These are phyloP conservation scores for Naganishia albida DNA, from an alignment of 1,284 basidiomycete species.

Conservation along the genomic window DNA sequence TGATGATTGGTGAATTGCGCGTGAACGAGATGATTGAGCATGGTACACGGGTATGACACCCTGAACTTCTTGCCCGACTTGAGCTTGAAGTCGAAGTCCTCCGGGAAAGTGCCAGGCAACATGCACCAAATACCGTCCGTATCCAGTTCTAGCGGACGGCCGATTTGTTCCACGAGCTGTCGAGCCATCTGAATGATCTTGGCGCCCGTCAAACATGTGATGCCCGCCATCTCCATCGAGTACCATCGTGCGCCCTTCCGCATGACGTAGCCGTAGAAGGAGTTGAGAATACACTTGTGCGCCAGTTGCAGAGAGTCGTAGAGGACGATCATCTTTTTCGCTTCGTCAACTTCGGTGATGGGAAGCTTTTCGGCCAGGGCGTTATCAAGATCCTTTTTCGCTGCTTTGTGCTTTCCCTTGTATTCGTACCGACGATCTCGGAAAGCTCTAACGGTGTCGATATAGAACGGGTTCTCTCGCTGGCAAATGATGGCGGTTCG, in stretches of 20 bases:
- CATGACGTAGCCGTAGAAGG: slow-evolving; percentile 99
- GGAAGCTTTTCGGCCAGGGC: slow-evolving; percentile 67
- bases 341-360: slow-evolving; percentile 87
- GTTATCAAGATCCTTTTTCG: slow-evolving; percentile 97
- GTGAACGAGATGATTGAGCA: slow-evolving; percentile 98
- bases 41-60: slow-evolving; percentile 98
- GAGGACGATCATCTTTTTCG: slow-evolving; percentile 99
- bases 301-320: slow-evolving; percentile 99
- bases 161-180: slow-evolving; percentile 94
- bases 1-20: slow-evolving; percentile 96
- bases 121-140: slow-evolving; percentile 99
- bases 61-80: slow-evolving; percentile 81
- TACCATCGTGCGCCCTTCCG: slow-evolving; percentile 99
- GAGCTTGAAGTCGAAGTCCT: slow-evolving; percentile 95
- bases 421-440: slow-evolving; percentile 98
- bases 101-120: slow-evolving; percentile 96
- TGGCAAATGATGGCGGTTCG: slow-evolving; percentile 97
- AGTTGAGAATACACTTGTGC: slow-evolving; percentile 99
- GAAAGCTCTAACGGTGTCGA: slow-evolving; percentile 96
- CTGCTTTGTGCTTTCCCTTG: slow-evolving; percentile 97
- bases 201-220: slow-evolving; percentile 98
- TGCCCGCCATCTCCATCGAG: slow-evolving; percentile 99
- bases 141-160: slow-evolving; percentile 93
- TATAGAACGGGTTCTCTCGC: slow-evolving; percentile 98
- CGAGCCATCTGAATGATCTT: slow-evolving; percentile 99